Percentiles rank a stretch among this genome's conserved stretches.
Conservation (phyloP, 495 filamentous ascomycete genomes). For the Collariella sp. region DNA sequence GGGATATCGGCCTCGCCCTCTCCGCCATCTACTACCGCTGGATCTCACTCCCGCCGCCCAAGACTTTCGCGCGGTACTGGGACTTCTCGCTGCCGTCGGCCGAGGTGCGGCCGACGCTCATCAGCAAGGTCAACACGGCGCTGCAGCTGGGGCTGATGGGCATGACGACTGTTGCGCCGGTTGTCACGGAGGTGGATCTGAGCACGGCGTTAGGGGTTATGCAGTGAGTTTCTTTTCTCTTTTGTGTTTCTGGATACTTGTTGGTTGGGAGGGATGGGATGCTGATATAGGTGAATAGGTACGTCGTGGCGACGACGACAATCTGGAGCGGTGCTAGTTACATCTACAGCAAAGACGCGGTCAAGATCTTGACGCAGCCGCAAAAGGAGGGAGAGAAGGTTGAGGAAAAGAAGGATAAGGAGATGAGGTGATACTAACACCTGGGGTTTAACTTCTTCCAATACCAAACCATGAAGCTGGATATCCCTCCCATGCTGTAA, state of each 20-base stretch:
- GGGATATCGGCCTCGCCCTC: slow-evolving; percentile 78
- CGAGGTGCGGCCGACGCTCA: slow-evolving; percentile 82
- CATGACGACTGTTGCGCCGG: slow-evolving; percentile 61
- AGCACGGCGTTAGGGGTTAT: slow-evolving; percentile 50
- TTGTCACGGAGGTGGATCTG: slow-evolving; percentile 50
- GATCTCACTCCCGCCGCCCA: slow-evolving; percentile 85
- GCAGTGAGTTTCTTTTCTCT: slow-evolving; percentile 52
- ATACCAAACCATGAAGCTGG: not conserved
- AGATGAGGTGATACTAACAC: slow-evolving; percentile 10
- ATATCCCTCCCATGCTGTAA: no score
- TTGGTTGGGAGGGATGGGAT: no score
- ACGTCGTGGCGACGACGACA: slow-evolving; percentile 71
- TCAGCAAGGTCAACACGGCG: slow-evolving; percentile 85
- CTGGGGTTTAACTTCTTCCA: not conserved
- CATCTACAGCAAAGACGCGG: slow-evolving; percentile 69
- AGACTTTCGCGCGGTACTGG: slow-evolving; percentile 92
- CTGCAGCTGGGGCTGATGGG: slow-evolving; percentile 74
- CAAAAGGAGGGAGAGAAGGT: slow-evolving; percentile 5
- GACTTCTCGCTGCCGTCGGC: slow-evolving; percentile 90
- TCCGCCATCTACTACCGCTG: slow-evolving; percentile 91
- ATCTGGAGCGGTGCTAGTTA: slow-evolving; percentile 81
- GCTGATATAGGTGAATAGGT: no score
- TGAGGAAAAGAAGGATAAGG: slow-evolving; percentile 21
- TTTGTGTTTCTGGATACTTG: no score
- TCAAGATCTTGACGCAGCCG: slow-evolving; percentile 60